Percentiles rank a stretch among this genome's conserved stretches.
phyloP scores from a whole-genome alignment of 2,329 filamentous ascomycete genomes.

The Cryphonectria carpinicola region DNA sequence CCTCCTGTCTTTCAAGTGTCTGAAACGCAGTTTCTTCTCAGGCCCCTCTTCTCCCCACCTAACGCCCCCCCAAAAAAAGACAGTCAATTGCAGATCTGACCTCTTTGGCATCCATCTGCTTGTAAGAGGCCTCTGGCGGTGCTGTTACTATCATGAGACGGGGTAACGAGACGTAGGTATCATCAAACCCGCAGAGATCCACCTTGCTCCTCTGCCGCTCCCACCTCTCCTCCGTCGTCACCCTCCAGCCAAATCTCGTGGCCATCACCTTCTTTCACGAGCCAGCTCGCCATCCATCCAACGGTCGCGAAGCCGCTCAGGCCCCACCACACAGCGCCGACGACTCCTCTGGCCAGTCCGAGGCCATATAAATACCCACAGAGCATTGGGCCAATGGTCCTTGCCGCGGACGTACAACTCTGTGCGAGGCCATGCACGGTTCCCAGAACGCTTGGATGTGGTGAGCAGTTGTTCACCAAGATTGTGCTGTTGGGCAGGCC shows the following conservation, averaged over 20 bases:
- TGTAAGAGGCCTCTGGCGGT: background rate
- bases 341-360: slow-evolving; percentile 58
- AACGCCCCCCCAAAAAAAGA: background rate
- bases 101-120: background rate
- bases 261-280: slow-evolving; percentile 64
- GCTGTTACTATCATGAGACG: background rate
- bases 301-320: slow-evolving; percentile 53
- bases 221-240: slow-evolving; percentile 53
- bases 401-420: slow-evolving; percentile 60
- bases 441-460: slow-evolving; percentile 52
- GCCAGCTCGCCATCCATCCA: slow-evolving; percentile 55
- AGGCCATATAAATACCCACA: slow-evolving; percentile 65
- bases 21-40: background rate
- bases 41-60: background rate
- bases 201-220: slow-evolving; percentile 22
- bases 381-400: slow-evolving; percentile 63
- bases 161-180: background rate
- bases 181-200: background rate
- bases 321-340: slow-evolving; percentile 64
- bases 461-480: slow-evolving; percentile 52
- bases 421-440: slow-evolving; percentile 57
- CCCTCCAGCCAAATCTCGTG: slow-evolving; percentile 69
- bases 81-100: background rate
- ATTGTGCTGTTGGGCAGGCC: slow-evolving; percentile 52
- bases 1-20: background rate